phyloP scores from a whole-genome alignment of 257 asterid species.

The Plantago elongata region DNA sequence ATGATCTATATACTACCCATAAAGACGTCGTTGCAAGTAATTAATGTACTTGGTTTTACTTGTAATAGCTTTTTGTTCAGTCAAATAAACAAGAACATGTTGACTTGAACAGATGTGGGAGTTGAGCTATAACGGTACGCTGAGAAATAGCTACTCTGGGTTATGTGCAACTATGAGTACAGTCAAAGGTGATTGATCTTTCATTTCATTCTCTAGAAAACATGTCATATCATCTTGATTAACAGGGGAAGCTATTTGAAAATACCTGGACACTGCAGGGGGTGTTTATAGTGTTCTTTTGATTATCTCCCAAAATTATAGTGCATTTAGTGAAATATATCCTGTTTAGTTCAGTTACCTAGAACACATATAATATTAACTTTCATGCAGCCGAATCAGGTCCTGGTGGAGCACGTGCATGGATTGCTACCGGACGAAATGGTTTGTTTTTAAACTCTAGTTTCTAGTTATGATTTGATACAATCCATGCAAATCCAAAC shows the following conservation, averaged over 20 bases:
- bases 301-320: too few species aligned
- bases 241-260: too few species aligned
- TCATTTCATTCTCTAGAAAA: not conserved
- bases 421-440: constrained; percentile 74
- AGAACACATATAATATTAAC: constrained; percentile 15
- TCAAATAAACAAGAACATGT: not conserved
- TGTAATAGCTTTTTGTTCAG: not conserved
- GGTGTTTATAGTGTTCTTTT: too few species aligned
- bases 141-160: constrained; percentile 68
- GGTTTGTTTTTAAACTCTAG: constrained; percentile 35
- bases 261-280: too few species aligned
- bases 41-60: not conserved
- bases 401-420: constrained; percentile 47
- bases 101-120: constrained; percentile 75
- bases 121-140: constrained; percentile 64
- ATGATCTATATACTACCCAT: not conserved
- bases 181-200: constrained; percentile 42
- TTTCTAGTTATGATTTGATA: not conserved
- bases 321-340: too few species aligned
- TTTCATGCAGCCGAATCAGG: constrained; percentile 42
- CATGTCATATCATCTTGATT: not conserved
- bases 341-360: too few species aligned
- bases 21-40: not conserved
- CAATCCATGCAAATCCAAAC: too few species aligned
- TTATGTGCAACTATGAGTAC: constrained; percentile 63